Conservation (phyloP, 345 rosid genomes). For the Triadica sebifera region DNA sequence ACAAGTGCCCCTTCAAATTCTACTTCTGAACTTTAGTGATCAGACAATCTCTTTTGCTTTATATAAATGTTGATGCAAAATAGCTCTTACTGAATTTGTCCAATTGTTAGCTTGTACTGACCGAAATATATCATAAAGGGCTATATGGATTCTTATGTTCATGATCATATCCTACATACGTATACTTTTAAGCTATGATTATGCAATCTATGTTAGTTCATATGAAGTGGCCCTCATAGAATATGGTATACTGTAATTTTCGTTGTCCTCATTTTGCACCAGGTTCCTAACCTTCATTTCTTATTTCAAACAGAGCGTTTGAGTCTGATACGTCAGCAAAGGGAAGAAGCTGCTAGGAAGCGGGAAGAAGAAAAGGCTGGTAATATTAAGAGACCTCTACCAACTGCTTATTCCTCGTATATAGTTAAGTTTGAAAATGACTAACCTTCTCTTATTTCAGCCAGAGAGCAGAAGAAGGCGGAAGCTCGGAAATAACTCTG, state of each 20-base stretch:
- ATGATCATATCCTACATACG: not conserved
- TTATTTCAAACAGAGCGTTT: constrained; percentile 55
- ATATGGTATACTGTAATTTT: not conserved
- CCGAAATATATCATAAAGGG: not conserved
- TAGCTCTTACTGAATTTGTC: not conserved
- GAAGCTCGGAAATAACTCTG: constrained; percentile 55
- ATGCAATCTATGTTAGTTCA: too few species aligned
- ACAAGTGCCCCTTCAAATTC: too few species aligned
- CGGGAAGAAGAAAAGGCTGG: constrained; percentile 78
- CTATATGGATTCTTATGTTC: not conserved
- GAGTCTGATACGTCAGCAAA: constrained; percentile 78
- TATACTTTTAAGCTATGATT: not conserved
- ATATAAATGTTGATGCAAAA: not conserved
- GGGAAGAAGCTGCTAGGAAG: constrained; percentile 72
- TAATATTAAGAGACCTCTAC: constrained; percentile 14
- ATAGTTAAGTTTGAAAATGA: not conserved
- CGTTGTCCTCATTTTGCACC: not conserved
- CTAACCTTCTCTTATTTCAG: constrained; percentile 32
- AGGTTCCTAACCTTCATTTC: not conserved
- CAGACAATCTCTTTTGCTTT: not conserved
- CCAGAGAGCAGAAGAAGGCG: constrained; percentile 59
- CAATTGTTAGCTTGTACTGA: not conserved
- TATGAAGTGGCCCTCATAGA: not conserved
- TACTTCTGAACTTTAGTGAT: too few species aligned
- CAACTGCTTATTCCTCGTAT: not conserved